Evolutionary conservation across 139 green algal genomes (phyloP), one percentile per base, ranked within the genome.

Genomic region (Micractinium sp.): DNA sequence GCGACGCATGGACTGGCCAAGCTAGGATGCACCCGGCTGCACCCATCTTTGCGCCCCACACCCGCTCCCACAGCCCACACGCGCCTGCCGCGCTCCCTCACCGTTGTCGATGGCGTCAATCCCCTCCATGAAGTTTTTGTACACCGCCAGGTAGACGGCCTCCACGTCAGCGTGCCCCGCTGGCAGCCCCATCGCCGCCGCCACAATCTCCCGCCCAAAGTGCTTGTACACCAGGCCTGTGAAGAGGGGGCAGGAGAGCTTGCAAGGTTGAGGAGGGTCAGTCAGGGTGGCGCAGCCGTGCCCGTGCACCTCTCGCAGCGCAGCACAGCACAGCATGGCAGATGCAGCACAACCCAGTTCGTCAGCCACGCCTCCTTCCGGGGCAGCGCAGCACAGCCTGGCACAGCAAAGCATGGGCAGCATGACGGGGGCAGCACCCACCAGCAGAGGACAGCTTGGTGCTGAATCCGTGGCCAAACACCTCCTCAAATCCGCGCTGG

Each of bases 41-140:
- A n/a, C n/a, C n/a, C n/a, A n/a, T n/a, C n/a, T n/a, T n/a, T n/a
- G n/a, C n/a, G n/a, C n/a, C 47, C 47, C 47, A 56, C 47, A 56
- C 9, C 47, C 47, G 47, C 9, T 56, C 47, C 47, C 47, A 56
- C 47, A 56, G 7, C 47, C 47, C 47, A 56, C 47, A 56, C 9
- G 5, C 47, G 47, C 47, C n/a, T 56, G 47, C 47, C 5, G 47
- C n/a, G n/a, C n/a, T n/a, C n/a, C 31, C 78, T 66, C 29, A 84
- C 78, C 41, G 78, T 84, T 84, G 41, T 84, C 78, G 14, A 84
- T 84, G 47, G 95, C 98, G 87, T 99, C 98, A 3, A 99, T 90
- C 0, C 95, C 95, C 93, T 99, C 97, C 41, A 99, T 94, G 84
- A 99, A 99, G 80, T 90, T 93, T 81, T 98, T 96, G 95, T 99